Evolutionary conservation across 139 green algal species (phyloP), one percentile per base, ranked within the genome.

Genomic region (Zygnema cylindricum): DNA sequence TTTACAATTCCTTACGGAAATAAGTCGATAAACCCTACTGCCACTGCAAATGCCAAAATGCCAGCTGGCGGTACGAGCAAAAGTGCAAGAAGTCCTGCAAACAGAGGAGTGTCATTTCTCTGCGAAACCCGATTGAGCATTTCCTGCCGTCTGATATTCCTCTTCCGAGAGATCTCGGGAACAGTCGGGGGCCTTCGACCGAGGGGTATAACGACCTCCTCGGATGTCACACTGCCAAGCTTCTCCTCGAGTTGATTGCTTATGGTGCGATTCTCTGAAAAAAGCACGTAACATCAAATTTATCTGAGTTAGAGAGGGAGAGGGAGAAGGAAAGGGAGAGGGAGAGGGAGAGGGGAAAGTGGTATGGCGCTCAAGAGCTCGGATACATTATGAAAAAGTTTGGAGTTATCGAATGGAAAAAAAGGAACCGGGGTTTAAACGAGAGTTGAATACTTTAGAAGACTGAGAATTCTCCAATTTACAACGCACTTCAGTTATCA

Each of bases 91-190:
- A 84, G n/a, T 7, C 77, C 33, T 7, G 40, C n/a, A 11, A 84
- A 84, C 22, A 84, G 33, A 16, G 77, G 77, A 3, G 40, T 54
- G 40, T 84, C 77, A 7, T 84, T 41, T 16, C 77, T 21, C 77
- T 38, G 35, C 38, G 77, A 49, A 7, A 84, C 77, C 3, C 38
- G 35, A 38, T 84, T 33, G n/a, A 84, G 40, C 41, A 73, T 73
- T 2, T 21, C 77, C 77, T 84, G 77, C 77, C 77, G 77, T 11
- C 33, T 35, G 35, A 84, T 84, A 11, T 84, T 84, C 2, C 77
- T 21, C 77, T 54, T 55, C 77, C 76, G 77, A 2, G n/a, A 42
- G 25, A 84, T 84, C 2, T 49, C 76, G 7, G 71, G 11, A 7
- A 16, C 71, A 7, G 36, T 11, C 36, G 3, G 3, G 11, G 7